Base-by-base conservation (phyloP, 2,329 filamentous ascomycete genomes). In the Monosporascus sp. region DNA sequence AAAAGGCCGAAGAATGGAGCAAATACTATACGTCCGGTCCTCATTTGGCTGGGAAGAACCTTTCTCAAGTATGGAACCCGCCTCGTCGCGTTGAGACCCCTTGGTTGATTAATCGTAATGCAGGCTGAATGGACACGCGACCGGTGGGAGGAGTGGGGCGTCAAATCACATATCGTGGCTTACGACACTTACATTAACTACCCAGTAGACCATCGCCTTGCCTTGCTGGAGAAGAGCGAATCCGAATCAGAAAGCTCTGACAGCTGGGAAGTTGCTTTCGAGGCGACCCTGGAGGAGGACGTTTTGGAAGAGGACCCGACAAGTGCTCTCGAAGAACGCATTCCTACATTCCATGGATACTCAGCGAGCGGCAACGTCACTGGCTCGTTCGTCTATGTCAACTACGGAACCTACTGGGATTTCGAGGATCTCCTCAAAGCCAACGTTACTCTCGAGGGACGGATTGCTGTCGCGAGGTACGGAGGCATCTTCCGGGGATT, bases 311-410 rank as follows among this genome's bases (percentile, higher is more conserved):
- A 96, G 50, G 94, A 99, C 67, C 81, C 85, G 3, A 95, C 91
- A 0, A 90, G 85, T 18, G 80, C 84, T 22, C 75, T 90, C 46
- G 72, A 80, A 9, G 81, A 91, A 63, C 79, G 90, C 31, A 80
- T 97, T 24, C 91, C 93, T 1, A 93, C 88, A 0, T 97, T 97
- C 74, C 93, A 97, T 66, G 94, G 93, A 50, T 97, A 97, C 70
- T 96, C 90, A 4, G 91, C 91, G 5, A 92, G 79, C 55, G 93
- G 93, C 27, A 96, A 97, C 68, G 93, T 95, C 48, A 97, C 93
- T 0, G 90, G 84, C 3, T 82, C 84, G 15, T 94, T 89, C 60
- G 89, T 96, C 35, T 97, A 87, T 65, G 90, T 89, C 67, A 97
- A 97, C 71, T 96, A 94, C 65, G 93, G 92, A 50, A 94, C 89